Conservation (phyloP, 345 rosid species). For the Populus deltoides region DNA sequence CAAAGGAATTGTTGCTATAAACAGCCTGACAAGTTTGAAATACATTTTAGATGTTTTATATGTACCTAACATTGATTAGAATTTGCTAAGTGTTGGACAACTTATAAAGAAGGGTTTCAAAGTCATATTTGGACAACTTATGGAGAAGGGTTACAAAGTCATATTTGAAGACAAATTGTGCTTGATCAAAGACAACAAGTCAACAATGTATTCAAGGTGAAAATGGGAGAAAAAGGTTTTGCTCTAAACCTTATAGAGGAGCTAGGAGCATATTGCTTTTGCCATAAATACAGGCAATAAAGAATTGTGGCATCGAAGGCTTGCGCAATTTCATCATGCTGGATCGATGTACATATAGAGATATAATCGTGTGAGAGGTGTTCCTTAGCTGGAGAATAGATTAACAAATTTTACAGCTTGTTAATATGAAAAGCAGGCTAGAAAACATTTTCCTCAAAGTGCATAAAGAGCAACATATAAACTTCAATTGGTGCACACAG, state of each 20-base stretch:
- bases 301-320: not conserved
- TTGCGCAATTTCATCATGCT: not conserved
- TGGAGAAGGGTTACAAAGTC: not conserved
- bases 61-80: not conserved
- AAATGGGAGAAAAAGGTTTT: not conserved
- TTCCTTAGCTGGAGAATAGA: not conserved
- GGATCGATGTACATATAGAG: not conserved
- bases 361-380: not conserved
- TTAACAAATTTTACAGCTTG: not conserved
- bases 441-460: not conserved
- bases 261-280: not conserved
- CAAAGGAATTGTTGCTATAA: too few species aligned
- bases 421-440: not conserved
- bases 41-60: too few species aligned
- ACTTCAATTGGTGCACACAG: not conserved
- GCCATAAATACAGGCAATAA: too few species aligned
- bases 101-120: conserved; percentile 18
- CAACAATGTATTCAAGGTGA: not conserved
- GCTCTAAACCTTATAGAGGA: not conserved
- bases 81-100: not conserved
- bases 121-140: too few species aligned
- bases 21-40: too few species aligned
- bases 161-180: not conserved
- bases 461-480: not conserved
- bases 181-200: not conserved